A percentile compares a stretch with the other conserved stretches of the same genome.
phyloP scores from a whole-genome alignment of 2,329 filamentous ascomycete species.

The Bipolaris victoriae region DNA sequence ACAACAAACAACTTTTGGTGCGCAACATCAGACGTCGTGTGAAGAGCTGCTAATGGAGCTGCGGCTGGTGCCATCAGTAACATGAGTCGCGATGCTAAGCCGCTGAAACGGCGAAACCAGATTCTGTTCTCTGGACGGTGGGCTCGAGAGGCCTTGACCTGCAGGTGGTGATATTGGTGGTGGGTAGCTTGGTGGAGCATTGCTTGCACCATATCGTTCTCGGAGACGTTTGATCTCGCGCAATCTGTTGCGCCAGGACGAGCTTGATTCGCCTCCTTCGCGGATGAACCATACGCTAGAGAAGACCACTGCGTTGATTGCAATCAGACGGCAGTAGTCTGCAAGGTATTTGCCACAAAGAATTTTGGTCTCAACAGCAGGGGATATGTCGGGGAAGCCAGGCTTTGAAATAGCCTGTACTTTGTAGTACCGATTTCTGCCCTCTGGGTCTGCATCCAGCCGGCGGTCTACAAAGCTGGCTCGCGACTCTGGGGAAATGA shows the following conservation, averaged over 20 bases:
- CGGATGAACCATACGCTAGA: conserved; percentile 85
- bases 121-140: conserved; percentile 38
- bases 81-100: conserved; percentile 44
- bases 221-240: conserved; percentile 83
- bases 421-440: conserved; percentile 71
- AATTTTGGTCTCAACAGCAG: conserved; percentile 87
- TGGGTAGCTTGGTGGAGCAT: conserved; percentile 19
- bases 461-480: conserved; percentile 71
- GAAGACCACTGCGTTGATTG: conserved; percentile 93
- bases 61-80: conserved; percentile 46
- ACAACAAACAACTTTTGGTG: conserved; percentile 15
- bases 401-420: conserved; percentile 88
- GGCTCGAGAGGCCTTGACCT: conserved; percentile 33
- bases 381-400: conserved; percentile 89
- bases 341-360: conserved; percentile 82
- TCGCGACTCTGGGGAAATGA: conserved; percentile 86
- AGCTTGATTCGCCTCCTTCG: conserved; percentile 80
- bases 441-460: conserved; percentile 51
- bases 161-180: conserved; percentile 31
- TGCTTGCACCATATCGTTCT: conserved; percentile 57
- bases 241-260: conserved; percentile 86
- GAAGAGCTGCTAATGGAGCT: conserved; percentile 47
- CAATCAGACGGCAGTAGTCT: conserved; percentile 83
- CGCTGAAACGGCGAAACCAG: conserved; percentile 41
- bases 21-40: conserved; percentile 31